Base-by-base conservation (phyloP, 164 flowering plant genomes). In the Nymphaea thermarum region DNA sequence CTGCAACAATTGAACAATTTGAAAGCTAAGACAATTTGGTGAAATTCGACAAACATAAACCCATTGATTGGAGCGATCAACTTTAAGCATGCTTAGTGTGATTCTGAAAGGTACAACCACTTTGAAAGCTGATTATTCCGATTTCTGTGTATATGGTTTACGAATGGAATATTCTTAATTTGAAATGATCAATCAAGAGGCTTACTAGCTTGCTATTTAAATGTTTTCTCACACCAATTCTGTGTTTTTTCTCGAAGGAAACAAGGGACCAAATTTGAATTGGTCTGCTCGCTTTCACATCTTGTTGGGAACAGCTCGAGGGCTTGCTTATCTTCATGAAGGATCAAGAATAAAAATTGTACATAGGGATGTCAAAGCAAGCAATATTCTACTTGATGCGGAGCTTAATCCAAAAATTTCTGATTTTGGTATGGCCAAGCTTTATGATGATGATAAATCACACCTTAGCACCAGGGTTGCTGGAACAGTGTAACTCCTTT, bases 331-430 rank as follows among this genome's bases (percentile, higher is more conserved):
- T 77, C 93, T 90, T 68, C 96, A 87, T 51, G 91, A 87, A 71
- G 93, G 86, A 63, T 87, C 93, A 15, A 73, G 87, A 60, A 64
- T 79, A 41, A 72, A 88, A 41, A 85, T 90, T 65, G 85, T 90
- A 7, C 96, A 87, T 66, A 75, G 96, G 68, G 96, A 87, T 76
- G 86, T 90, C 44, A 90, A 87, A 74, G 85, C 96, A n/a, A 86
- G 93, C 67, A 90, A 90, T 70, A 85, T 87, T 72, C 78, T 90
- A 44, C 87, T 87, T 3, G 90, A 88, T 64, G 43, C 81, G 25
- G 76, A 85, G 45, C 82, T 88, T 51, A 66, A 65, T 66, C 85
- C 88, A 42, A 88, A 86, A 72, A 83, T 86, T 45, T 88, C 88
- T 14, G 91, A 86, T 71, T 85, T 86, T 75, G 88, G 89, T 47